Base-by-base conservation (phyloP, 148 eudicot species). In the Arctostaphylos glauca region DNA sequence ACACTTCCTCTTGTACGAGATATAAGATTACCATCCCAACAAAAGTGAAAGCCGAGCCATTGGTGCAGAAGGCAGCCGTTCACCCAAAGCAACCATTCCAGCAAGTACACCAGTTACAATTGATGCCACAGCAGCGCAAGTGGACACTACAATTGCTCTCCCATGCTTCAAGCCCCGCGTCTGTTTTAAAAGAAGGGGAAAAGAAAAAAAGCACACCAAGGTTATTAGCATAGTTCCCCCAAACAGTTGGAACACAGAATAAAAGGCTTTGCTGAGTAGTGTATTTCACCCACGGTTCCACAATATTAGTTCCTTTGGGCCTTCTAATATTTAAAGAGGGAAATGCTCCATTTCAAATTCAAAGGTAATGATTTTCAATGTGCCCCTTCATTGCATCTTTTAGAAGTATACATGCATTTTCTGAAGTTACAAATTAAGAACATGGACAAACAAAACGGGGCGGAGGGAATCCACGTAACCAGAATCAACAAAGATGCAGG, bases 151-250 rank as follows among this genome's bases (percentile, higher is more conserved):
- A 83, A 96, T 91, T 68, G 98, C 99, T 87, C 98, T 92, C 55
- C 99, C 99, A 81, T 96, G 99, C 94, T 96, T 96, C 86, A 96
- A 88, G 52, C 99, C 99, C 78, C 94, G 89, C 3, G 99, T 96
- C 99, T 96, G 87, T 83, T 87, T 68, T 79, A 25, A 78, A 80
- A 85, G 67, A 50, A 81, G 4, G 70, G 10, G 15, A 23, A 3
- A 64, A 23, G 71, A 21, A 6, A 60, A n/a, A 76, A 21, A 56
- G 43, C 31, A 86, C 76, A 62, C 46, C 76, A 58, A 72, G 74
- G 48, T 78, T 18, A 75, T 81, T 76, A 44, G 23, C 47, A 41
- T 12, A 47, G 21, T 25, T n/a, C 19, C 56, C 70, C 58, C 38
- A 50, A 75, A 12, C 18, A 59, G 59, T 74, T 8, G 46, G 64